Conservation (phyloP, 2,329 filamentous ascomycete species). For the Setomelanomma holmii region DNA sequence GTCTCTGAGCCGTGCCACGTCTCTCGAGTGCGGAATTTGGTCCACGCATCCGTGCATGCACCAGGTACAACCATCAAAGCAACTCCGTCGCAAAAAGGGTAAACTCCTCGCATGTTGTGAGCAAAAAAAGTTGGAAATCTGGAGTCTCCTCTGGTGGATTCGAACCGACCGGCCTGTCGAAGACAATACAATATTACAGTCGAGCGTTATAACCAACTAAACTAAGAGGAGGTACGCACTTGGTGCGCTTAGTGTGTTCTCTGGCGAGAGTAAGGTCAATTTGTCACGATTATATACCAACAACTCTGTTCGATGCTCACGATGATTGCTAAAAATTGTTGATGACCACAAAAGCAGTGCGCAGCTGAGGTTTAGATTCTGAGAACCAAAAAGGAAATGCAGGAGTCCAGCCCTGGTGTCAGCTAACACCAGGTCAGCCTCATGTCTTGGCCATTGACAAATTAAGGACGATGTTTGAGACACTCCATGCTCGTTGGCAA, state of each 20-base stretch:
- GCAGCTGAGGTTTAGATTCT: neutral
- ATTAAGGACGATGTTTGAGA: no score
- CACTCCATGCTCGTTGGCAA: no score
- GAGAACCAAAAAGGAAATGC: neutral
- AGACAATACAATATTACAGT: constrained; percentile 1
- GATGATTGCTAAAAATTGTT: no score
- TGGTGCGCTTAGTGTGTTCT: neutral
- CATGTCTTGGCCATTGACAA: neutral
- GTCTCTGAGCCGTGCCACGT: neutral
- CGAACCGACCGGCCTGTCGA: constrained; percentile 4
- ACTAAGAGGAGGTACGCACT: neutral
- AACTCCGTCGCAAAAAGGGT: neutral
- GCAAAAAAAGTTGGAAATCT: constrained; percentile 1
- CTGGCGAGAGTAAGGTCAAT: neutral
- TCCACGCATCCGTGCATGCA: neutral
- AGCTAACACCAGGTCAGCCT: neutral
- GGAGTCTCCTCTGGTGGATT: constrained; percentile 2
- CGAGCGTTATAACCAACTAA: constrained; percentile 1
- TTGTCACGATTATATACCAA: neutral
- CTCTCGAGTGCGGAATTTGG: neutral
- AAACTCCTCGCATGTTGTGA: no score
- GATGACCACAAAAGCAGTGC: neutral
- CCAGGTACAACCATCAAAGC: neutral
- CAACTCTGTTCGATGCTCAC: neutral
- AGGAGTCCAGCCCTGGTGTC: neutral